Base-by-base conservation (phyloP, 1,284 basidiomycete species). In the Volvariella volvacea region DNA sequence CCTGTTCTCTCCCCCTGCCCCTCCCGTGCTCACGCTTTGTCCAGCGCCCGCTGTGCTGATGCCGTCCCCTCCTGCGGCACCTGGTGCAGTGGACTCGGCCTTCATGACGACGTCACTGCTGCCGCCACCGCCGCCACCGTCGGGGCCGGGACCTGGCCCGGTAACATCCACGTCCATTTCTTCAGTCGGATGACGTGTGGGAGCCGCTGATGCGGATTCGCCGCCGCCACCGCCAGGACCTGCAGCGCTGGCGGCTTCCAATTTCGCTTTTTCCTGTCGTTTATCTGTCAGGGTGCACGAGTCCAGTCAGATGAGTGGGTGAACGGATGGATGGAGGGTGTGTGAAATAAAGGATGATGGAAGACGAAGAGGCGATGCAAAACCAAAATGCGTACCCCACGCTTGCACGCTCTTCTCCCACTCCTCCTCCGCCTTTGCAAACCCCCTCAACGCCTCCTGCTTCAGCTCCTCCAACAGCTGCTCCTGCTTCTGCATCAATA, bases 371-470 rank as follows among this genome's bases (percentile, higher is more conserved):
- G 12, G 25, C 25, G 42, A 37, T 46, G 39, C n/a, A 22, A 40
- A 22, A 22, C 38, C 41, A 28, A 22, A 14, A 41, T 28, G 65
- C 74, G 39, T 52, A 85, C 79, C 79, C 84, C 84, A 88, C 4
- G 70, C 71, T 19, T 64, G 51, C 3, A 87, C 71, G 41, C 67
- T 78, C 60, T 73, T 76, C 60, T 86, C 78, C 75, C 77, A 84
- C 53, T 89, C 87, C 52, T 86, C 83, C 55, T 77, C 68, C 3
- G 84, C 85, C 47, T 76, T 78, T 3, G 70, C 49, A 50, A 87
- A 86, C 0, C 84, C 83, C 0, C 77, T 76, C 12, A 73, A 64
- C 0, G 86, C 80, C 25, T 81, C 63, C 14, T 62, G 57, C 22
- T 67, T 66, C 9, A 90, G 73, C 55, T 85, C 75, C 16, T 60